Evolutionary conservation across 306 rosid species (phyloP), one percentile per base, ranked within the genome.

Genomic region (Carpinus viminea): DNA sequence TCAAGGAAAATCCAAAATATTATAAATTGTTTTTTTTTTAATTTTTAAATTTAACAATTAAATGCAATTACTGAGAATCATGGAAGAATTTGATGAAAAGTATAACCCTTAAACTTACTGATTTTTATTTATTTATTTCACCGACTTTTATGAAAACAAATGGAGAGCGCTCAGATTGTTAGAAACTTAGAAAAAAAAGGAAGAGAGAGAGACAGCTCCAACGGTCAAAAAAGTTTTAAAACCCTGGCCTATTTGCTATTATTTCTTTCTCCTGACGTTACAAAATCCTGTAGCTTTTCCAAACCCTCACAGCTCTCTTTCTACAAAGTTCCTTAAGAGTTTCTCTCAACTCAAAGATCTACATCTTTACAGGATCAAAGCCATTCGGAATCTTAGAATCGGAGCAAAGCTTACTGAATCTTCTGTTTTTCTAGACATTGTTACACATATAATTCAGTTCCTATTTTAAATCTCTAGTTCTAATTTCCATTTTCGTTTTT

Each of bases 141-240:
- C 34, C 34, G 2, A 2, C 34, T 31, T 31, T 31, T 31, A 31
- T 31, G 34, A 31, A 31, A 38, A 38, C 6, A 38, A 38, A 38
- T 5, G 5, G 43, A 38, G 43, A 38, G 43, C 43, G 6, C 43
- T 38, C 43, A 38, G 3, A 38, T 38, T 38, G 43, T 38, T 38
- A 38, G 43, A 3, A 36, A 36, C 7, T 38, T 38, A 38, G 43
- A 38, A 5, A 38, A 38, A 38, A 38, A 4, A 38, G 43, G 6
- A 5, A 38, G 43, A 36, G 43, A 38, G 6, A 59, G 47, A 64
- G 16, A n/a, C 26, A n/a, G 28, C 69, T 57, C 78, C 84, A 79
- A 82, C 86, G 88, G 86, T 82, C 88, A 41, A 72, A 81, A 7
- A 13, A 28, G 62, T 72, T 72, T 71, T 16, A 16, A 51, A 71